Evolutionary conservation across 768 basidiomycete species (phyloP).

Genomic region (Cystofilobasidium macerans): DNA sequence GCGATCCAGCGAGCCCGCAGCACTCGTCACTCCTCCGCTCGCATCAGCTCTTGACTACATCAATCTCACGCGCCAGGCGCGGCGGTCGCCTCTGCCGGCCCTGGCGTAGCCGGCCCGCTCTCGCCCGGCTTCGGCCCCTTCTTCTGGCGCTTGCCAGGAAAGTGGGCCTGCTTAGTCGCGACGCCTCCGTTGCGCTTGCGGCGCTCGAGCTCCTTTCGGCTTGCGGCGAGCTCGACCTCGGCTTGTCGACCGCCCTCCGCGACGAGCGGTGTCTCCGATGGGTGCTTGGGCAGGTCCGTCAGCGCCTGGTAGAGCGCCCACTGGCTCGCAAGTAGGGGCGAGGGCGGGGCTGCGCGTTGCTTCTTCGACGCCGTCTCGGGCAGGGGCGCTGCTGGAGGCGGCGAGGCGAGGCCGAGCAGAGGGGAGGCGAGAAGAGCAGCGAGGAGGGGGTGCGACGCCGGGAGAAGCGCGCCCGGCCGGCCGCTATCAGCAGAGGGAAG

Average conservation of each 20-base stretch:
- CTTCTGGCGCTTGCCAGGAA: neutral
- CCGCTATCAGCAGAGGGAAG: neutral
- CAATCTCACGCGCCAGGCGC: no score
- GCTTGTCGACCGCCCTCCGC: neutral
- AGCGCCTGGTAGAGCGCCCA: constrained; percentile 2
- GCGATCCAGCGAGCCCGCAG: no score
- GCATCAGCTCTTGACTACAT: neutral
- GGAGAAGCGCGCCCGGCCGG: neutral
- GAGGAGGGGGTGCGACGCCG: neutral
- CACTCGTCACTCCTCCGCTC: no score
- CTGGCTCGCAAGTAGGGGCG: neutral
- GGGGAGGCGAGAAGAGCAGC: neutral
- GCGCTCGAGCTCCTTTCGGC: neutral
- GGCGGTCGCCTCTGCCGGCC: neutral
- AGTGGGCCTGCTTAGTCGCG: neutral
- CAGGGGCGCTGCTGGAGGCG: neutral
- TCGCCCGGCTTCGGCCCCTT: neutral
- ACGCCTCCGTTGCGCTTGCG: neutral
- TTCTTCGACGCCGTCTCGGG: neutral
- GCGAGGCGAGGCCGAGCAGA: neutral
- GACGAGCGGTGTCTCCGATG: neutral
- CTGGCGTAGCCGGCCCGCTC: neutral
- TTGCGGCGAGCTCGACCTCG: neutral
- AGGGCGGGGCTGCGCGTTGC: neutral
- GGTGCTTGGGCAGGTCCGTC: neutral